A percentile compares a stretch with the other conserved stretches of the same genome.
phyloP scores from a whole-genome alignment of 2,329 filamentous ascomycete genomes.

The Colletotrichum abscissum region DNA sequence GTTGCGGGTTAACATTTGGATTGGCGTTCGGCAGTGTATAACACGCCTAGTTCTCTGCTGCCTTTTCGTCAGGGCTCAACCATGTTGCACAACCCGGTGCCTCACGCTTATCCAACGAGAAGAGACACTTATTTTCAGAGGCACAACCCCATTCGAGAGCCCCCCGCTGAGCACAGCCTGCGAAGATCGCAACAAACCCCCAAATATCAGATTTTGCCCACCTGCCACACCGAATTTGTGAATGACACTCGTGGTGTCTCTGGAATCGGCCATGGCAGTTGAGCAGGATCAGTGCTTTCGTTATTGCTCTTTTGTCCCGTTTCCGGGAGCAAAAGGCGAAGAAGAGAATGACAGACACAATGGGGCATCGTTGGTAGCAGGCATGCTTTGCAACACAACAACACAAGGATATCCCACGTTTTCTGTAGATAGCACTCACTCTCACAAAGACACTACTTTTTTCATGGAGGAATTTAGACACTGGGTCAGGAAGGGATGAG shows the following conservation, averaged over 20 bases:
- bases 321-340: neutral
- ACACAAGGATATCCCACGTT: constrained; percentile 42
- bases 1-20: constrained; percentile 28
- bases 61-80: constrained; percentile 20
- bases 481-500: constrained; percentile 20
- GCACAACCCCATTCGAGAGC: constrained; percentile 5
- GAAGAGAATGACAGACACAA: neutral
- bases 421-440: constrained; percentile 42
- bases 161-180: constrained; percentile 15
- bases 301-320: constrained; percentile 3
- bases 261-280: neutral
- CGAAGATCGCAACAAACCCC: constrained; percentile 12
- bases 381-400: constrained; percentile 36
- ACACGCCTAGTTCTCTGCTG: constrained; percentile 10
- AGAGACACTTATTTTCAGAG: constrained; percentile 11
- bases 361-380: constrained; percentile 21
- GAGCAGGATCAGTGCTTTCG: neutral
- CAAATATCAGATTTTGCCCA: constrained; percentile 6
- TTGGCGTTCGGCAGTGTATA: constrained; percentile 27
- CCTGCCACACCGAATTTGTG: neutral
- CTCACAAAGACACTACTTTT: constrained; percentile 30
- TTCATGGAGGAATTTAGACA: constrained; percentile 29
- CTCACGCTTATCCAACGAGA: constrained; percentile 18
- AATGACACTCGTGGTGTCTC: neutral
- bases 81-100: constrained; percentile 22